Conservation (phyloP, 202 grass and related monocot genomes). For the Zizania palustris region DNA sequence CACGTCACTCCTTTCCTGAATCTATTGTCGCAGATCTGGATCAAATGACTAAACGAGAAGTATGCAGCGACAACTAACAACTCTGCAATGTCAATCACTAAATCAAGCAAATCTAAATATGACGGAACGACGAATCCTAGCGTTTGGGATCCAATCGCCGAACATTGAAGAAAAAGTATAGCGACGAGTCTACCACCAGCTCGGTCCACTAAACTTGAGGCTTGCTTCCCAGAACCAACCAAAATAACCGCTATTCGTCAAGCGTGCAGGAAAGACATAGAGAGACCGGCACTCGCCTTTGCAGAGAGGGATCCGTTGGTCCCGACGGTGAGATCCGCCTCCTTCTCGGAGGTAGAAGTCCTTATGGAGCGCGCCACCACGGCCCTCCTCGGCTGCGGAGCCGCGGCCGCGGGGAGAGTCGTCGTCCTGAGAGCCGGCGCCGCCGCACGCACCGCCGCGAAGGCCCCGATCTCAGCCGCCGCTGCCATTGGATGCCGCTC, state of each 20-base stretch:
- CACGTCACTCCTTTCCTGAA: neutral
- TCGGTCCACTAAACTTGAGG: neutral
- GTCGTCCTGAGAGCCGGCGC: slow-evolving; percentile 24
- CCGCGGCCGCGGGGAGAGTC: neutral
- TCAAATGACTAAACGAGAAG: slow-evolving; percentile 7
- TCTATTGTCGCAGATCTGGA: neutral
- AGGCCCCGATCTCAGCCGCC: slow-evolving; percentile 59
- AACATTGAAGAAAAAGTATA: neutral
- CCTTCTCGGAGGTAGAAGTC: slow-evolving; percentile 45
- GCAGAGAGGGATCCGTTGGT: slow-evolving; percentile 57
- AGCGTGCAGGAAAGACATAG: neutral
- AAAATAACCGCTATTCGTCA: neutral
- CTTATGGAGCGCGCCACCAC: slow-evolving; percentile 51
- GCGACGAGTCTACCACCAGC: neutral
- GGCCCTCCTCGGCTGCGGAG: slow-evolving; percentile 51
- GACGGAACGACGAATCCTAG: neutral
- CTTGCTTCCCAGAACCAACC: slow-evolving; percentile 1
- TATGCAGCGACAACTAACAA: neutral
- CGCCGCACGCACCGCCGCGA: slow-evolving; percentile 42
- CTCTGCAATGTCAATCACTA: neutral
- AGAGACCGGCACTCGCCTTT: slow-evolving; percentile 35
- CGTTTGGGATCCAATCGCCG: slow-evolving; percentile 9
- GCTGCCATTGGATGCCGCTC: slow-evolving; percentile 43
- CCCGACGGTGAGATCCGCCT: slow-evolving; percentile 59
- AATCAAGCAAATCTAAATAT: slow-evolving; percentile 22